Percentiles rank a stretch among this genome's conserved stretches.
Evolutionary conservation across 2,329 filamentous ascomycete species (phyloP).

Genomic region (Aspergillus vadensis): DNA sequence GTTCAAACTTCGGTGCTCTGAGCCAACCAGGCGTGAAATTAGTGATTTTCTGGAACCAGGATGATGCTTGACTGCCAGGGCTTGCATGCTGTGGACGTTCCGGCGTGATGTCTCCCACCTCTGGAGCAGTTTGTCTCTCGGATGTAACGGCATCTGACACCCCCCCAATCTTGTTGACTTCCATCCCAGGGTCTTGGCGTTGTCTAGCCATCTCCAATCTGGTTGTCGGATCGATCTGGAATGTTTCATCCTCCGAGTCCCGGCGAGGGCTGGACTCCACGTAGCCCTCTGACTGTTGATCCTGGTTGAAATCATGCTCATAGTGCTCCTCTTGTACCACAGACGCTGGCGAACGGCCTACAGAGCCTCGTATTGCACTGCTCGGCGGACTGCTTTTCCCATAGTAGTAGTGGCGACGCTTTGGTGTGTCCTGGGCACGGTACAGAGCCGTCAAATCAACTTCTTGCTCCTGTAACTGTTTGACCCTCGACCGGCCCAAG

Average conservation of each 20-base stretch:
- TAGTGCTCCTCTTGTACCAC: conserved; percentile 15
- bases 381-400: conserved; percentile 36
- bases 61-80: conserved; percentile 30
- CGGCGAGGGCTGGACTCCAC: conserved; percentile 30
- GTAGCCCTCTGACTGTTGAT: conserved; percentile 26
- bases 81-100: conserved; percentile 18
- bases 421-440: conserved; percentile 37
- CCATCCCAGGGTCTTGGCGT: conserved; percentile 11
- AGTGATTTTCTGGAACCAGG: conserved; percentile 42
- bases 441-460: conserved; percentile 39
- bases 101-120: conserved; percentile 27
- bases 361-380: conserved; percentile 21
- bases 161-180: conserved; percentile 15
- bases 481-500: conserved; percentile 36
- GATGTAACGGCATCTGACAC: conserved; percentile 19
- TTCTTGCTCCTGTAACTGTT: conserved; percentile 36
- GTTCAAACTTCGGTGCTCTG: conserved; percentile 32
- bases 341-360: conserved; percentile 16
- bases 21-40: conserved; percentile 39
- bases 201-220: conserved; percentile 22
- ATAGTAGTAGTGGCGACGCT: conserved; percentile 40
- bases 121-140: conserved; percentile 19
- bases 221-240: conserved; percentile 28
- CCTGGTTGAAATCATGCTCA: conserved; percentile 22
- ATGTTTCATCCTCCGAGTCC: conserved; percentile 24